These are phyloP conservation scores for Sordariomycetes sp. DNA, from an alignment of 2,329 filamentous ascomycete genomes.

Conservation along the genomic window DNA sequence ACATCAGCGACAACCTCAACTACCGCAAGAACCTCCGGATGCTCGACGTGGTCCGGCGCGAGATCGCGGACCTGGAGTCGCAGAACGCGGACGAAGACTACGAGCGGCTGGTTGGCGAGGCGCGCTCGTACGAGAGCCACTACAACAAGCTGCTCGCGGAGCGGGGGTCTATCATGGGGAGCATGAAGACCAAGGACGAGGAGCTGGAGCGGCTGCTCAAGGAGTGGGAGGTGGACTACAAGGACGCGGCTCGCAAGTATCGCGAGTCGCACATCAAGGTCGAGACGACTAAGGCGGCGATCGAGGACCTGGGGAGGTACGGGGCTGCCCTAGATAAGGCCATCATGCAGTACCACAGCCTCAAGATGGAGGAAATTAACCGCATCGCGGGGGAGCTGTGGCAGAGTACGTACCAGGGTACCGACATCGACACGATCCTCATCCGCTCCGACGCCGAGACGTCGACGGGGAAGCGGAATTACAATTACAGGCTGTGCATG, in stretches of 20 bases:
- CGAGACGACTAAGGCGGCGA: slow-evolving; percentile 81
- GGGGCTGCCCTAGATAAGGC: slow-evolving; percentile 79
- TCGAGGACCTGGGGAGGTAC: slow-evolving; percentile 80
- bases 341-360: slow-evolving; percentile 89
- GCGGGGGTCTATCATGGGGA: slow-evolving; percentile 60
- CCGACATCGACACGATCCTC: slow-evolving; percentile 90
- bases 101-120: slow-evolving; percentile 58
- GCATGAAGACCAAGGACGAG: slow-evolving; percentile 73
- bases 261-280: slow-evolving; percentile 82
- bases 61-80: slow-evolving; percentile 62
- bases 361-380: slow-evolving; percentile 99
- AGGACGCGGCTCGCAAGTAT: slow-evolving; percentile 67
- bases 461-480: slow-evolving; percentile 59
- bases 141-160: slow-evolving; percentile 60
- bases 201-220: slow-evolving; percentile 58
- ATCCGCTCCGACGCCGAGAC: slow-evolving; percentile 86
- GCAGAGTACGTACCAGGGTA: slow-evolving; percentile 92
- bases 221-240: slow-evolving; percentile 80
- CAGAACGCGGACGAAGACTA: slow-evolving; percentile 78
- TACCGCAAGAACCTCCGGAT: slow-evolving; percentile 65
- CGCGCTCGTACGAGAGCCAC: slow-evolving; percentile 49
- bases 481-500: slow-evolving; percentile 98
- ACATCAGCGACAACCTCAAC: slow-evolving; percentile 77
- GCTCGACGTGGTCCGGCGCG: slow-evolving; percentile 50
- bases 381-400: slow-evolving; percentile 90